Conservation (phyloP, 768 basidiomycete species). For the Calocybe gangraenosa region DNA sequence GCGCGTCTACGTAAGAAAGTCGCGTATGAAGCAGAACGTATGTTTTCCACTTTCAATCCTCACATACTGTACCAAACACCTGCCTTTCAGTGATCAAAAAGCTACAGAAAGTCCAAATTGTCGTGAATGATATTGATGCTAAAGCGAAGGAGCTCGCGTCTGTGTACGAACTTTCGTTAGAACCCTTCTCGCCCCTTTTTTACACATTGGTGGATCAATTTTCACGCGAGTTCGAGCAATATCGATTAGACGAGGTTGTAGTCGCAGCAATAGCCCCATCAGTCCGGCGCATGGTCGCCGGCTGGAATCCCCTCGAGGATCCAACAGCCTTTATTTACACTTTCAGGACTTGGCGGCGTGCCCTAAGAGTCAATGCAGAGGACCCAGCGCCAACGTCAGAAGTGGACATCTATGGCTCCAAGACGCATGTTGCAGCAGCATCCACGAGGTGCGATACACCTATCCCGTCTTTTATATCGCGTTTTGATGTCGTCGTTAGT, state of each 20-base stretch:
- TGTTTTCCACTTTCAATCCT: slow-evolving; percentile 24
- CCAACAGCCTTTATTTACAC: slow-evolving; percentile 60
- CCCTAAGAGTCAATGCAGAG: slow-evolving; percentile 51
- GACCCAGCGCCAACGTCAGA: slow-evolving; percentile 41
- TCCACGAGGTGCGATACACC: slow-evolving; percentile 30
- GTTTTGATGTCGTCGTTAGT: slow-evolving; percentile 21
- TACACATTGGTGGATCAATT: slow-evolving; percentile 69
- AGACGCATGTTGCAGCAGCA: slow-evolving; percentile 24
- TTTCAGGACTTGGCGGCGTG: slow-evolving; percentile 67
- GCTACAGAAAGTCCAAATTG: slow-evolving; percentile 70
- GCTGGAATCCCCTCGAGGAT: slow-evolving; percentile 84
- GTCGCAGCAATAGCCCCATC: slow-evolving; percentile 88
- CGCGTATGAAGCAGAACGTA: slow-evolving; percentile 74
- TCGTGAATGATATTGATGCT: slow-evolving; percentile 66
- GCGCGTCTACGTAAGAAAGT: slow-evolving; percentile 63
- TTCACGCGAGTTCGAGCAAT: slow-evolving; percentile 67
- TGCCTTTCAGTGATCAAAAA: slow-evolving; percentile 62
- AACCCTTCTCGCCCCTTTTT: slow-evolving; percentile 69
- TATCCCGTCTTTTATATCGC: neutral
- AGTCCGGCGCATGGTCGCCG: slow-evolving; percentile 66
- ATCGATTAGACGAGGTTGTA: slow-evolving; percentile 85
- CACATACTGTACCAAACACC: slow-evolving; percentile 6
- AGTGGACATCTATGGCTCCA: slow-evolving; percentile 56
- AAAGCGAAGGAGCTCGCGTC: slow-evolving; percentile 63
- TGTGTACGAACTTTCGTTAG: slow-evolving; percentile 67